Evolutionary conservation across 768 basidiomycete species (phyloP).

Genomic region (Cyathus striatus): DNA sequence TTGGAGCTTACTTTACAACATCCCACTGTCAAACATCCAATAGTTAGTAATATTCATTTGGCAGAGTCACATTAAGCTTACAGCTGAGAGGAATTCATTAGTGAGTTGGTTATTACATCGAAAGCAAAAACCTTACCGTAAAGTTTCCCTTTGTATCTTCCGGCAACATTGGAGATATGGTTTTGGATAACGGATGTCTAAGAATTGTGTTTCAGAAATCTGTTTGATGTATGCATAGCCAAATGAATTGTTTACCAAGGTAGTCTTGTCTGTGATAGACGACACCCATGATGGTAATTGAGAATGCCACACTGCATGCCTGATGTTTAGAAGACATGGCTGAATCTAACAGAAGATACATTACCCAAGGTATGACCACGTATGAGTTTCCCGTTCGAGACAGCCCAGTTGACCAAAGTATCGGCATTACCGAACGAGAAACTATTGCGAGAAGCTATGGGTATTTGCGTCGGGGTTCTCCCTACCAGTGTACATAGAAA

Average conservation of each 20-base stretch:
- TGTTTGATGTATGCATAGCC: background rate
- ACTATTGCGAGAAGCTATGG: conserved; percentile 19
- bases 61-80: background rate
- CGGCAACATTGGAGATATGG: conserved; percentile 31
- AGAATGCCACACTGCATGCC: conserved; percentile 19
- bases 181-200: conserved; percentile 27
- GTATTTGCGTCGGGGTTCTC: background rate
- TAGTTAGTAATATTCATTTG: background rate
- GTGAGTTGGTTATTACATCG: background rate
- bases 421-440: conserved; percentile 31
- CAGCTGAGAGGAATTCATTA: conserved; percentile 3
- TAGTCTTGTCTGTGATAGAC: conserved; percentile 19
- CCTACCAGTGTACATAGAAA: background rate
- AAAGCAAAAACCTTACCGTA: conserved; percentile 14
- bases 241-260: conserved; percentile 16
- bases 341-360: background rate
- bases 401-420: conserved; percentile 33
- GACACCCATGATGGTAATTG: conserved; percentile 29
- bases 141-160: conserved; percentile 31
- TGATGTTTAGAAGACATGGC: background rate
- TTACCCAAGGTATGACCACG: conserved; percentile 34
- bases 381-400: conserved; percentile 30
- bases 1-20: conserved; percentile 18
- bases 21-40: conserved; percentile 19
- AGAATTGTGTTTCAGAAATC: background rate